Evolutionary conservation across 768 basidiomycete species (phyloP).

Genomic region (Gloeophyllum trabeum): DNA sequence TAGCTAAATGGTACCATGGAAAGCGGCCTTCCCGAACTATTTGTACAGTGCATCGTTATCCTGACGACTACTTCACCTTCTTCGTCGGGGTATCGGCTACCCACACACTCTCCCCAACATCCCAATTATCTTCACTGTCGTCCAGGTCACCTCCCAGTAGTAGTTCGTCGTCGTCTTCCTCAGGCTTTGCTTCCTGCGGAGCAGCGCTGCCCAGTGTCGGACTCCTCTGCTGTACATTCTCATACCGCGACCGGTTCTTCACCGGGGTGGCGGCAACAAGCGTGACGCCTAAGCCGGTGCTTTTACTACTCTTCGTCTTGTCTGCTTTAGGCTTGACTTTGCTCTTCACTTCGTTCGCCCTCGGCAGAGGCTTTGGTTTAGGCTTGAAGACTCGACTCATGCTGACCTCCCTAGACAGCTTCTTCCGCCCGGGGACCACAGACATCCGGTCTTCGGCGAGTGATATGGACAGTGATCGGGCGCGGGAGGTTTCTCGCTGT

Average conservation of each 20-base stretch:
- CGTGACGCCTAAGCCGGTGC: conserved; percentile 20
- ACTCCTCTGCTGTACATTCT: too few species aligned
- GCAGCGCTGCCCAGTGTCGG: neutral
- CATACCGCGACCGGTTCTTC: conserved; percentile 24
- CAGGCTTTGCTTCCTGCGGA: neutral
- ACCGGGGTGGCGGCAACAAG: conserved; percentile 49
- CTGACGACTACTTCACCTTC: too few species aligned
- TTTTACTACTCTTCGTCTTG: neutral
- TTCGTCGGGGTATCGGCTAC: too few species aligned
- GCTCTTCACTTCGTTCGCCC: conserved; percentile 6
- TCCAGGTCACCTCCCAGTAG: neutral
- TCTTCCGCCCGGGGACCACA: conserved; percentile 27
- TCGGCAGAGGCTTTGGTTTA: neutral
- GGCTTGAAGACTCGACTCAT: conserved; percentile 63
- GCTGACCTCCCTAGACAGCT: conserved; percentile 62
- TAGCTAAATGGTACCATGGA: too few species aligned
- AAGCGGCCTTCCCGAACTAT: too few species aligned
- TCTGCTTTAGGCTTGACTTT: conserved; percentile 3
- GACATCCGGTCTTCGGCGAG: conserved; percentile 13
- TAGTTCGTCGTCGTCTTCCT: neutral
- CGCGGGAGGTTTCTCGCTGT: conserved; percentile 29
- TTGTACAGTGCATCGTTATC: too few species aligned
- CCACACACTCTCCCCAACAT: neutral
- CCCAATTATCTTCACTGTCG: neutral
- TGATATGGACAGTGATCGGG: conserved; percentile 30